Evolutionary conservation across 306 rosid species (phyloP), one percentile per base, ranked within the genome.

Genomic region (Hippophae tibetana): DNA sequence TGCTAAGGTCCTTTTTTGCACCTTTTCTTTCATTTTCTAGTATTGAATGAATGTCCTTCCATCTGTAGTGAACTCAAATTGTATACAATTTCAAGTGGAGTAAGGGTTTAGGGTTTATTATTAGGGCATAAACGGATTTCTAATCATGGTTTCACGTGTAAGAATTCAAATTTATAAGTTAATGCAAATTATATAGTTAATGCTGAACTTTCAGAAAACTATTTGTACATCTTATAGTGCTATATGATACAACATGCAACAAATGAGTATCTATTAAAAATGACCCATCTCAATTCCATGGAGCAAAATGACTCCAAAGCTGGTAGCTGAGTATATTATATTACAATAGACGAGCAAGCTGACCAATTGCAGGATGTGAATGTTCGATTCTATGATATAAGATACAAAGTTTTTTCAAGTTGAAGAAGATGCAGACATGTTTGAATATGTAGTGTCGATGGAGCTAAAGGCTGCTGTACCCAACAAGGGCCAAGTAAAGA

Each of bases 401-500:
- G 26, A 47, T 43, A 53, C 66, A 14, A 47, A 13, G 31, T 54
- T 25, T 13, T 13, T 5, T 41, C 52, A 13, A 12, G n/a, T 31
- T 53, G 57, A 54, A 52, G 65, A 57, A 57, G 76, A 42, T n/a
- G 43, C 11, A 47, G 73, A 42, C 51, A 47, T 13, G 63, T 18
- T 67, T 26, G 71, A 49, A 54, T 48, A 12, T 58, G 38, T 47
- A 61, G 63, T 55, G 10, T 63, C 73, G 13, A 69, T 13, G 69
- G 62, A 65, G 69, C 72, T 70, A 53, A n/a, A 61, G 38, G 47
- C 44, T 3, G 3, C 38, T 4, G 42, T 55, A 31, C 46, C 64
- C 58, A 66, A 43, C 8, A 72, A 44, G 46, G 86, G 78, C 86
- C 86, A 81, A 41, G 56, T 81, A 61, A 81, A 77, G 42, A 38